These are phyloP conservation scores for Triticum dicoccoides DNA, from an alignment of 176 grass and related monocot genomes.

Conservation along the genomic window DNA sequence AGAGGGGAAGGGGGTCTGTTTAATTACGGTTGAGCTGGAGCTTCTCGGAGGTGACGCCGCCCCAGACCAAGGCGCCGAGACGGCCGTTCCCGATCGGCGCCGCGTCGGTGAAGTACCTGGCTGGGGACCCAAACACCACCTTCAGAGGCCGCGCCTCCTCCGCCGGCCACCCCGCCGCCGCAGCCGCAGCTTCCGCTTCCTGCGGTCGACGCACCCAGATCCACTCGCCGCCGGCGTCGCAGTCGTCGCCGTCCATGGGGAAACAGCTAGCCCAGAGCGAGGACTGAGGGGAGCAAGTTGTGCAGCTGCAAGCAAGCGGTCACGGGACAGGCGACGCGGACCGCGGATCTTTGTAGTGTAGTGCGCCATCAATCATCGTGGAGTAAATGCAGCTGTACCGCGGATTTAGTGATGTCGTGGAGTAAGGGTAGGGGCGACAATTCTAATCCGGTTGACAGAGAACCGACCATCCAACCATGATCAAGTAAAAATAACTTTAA, in stretches of 20 bases:
- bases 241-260: constrained; percentile 20
- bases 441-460: too few relatives aligned
- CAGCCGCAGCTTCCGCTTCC: constrained; percentile 41
- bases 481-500: too few relatives aligned
- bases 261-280: neutral
- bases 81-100: constrained; percentile 75
- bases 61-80: constrained; percentile 89
- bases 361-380: neutral
- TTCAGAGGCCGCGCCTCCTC: constrained; percentile 49
- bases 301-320: neutral
- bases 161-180: constrained; percentile 24
- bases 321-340: neutral
- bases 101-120: constrained; percentile 75
- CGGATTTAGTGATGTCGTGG: too few relatives aligned
- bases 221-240: constrained; percentile 50
- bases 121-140: constrained; percentile 64
- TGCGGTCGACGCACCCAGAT: constrained; percentile 50
- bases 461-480: too few relatives aligned
- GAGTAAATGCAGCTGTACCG: too few relatives aligned
- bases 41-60: constrained; percentile 67
- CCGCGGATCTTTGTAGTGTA: neutral
- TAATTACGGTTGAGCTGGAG: constrained; percentile 86
- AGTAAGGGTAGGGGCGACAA: too few relatives aligned
- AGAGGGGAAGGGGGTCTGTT: neutral
- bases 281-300: neutral